Conservation (phyloP, 257 asterid genomes). For the Petrea volubilis region DNA sequence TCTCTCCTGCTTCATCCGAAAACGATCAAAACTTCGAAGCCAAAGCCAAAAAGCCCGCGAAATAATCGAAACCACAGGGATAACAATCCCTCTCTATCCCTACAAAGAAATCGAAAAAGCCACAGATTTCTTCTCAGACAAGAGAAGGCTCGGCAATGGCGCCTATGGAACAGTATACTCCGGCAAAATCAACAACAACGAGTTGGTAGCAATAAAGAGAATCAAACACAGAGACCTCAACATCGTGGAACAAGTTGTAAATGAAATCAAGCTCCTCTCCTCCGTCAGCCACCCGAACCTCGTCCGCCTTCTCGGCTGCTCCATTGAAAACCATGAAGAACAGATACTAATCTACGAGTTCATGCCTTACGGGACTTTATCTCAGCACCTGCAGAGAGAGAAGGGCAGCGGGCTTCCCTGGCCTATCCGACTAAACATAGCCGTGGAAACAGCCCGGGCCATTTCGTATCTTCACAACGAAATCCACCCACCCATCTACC, state of each 20-base stretch:
- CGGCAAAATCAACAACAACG: slow-evolving; percentile 48
- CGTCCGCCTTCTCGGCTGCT: slow-evolving; percentile 61
- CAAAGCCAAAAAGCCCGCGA: slow-evolving; percentile 35
- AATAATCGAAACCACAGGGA: slow-evolving; percentile 47
- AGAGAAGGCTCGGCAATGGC: slow-evolving; percentile 54
- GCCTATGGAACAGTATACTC: slow-evolving; percentile 67
- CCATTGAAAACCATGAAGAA: slow-evolving; percentile 54
- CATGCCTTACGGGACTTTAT: slow-evolving; percentile 72
- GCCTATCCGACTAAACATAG: slow-evolving; percentile 51
- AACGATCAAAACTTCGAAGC: slow-evolving; percentile 33
- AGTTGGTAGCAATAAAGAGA: slow-evolving; percentile 63
- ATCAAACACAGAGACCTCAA: slow-evolving; percentile 41
- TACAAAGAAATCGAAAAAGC: slow-evolving; percentile 61
- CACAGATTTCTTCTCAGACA: slow-evolving; percentile 52
- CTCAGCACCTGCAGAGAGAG: slow-evolving; percentile 54
- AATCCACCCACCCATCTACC: slow-evolving; percentile 59
- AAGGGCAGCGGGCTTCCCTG: slow-evolving; percentile 48
- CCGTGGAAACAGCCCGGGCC: slow-evolving; percentile 66
- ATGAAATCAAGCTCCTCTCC: slow-evolving; percentile 64
- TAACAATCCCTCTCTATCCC: slow-evolving; percentile 45
- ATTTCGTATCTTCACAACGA: slow-evolving; percentile 60
- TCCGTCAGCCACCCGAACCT: slow-evolving; percentile 61
- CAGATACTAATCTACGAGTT: slow-evolving; percentile 62
- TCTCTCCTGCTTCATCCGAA: slow-evolving; percentile 42
- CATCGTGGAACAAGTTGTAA: slow-evolving; percentile 50